Percentiles rank a stretch among this genome's conserved stretches.
phyloP scores from a whole-genome alignment of 495 filamentous ascomycete genomes.

The Lichina pygmaea region DNA sequence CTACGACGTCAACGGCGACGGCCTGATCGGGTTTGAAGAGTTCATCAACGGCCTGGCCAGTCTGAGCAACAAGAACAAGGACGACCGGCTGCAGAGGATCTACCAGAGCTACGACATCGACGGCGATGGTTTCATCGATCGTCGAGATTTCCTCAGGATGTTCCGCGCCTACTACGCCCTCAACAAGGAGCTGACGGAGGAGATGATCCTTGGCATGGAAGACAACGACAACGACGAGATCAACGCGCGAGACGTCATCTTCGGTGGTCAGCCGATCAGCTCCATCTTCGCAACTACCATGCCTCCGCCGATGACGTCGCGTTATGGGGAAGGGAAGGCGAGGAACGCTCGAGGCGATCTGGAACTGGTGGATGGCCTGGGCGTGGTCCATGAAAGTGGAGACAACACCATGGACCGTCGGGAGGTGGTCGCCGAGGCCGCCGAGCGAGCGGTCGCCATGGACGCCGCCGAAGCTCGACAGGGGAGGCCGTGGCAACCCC shows the following conservation, averaged over 20 bases:
- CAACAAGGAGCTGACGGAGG: slow-evolving; percentile 57
- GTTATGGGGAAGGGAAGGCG: slow-evolving; percentile 36
- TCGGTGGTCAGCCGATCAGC: slow-evolving; percentile 53
- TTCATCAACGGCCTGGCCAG: slow-evolving; percentile 67
- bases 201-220: slow-evolving; percentile 58
- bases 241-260: slow-evolving; percentile 45
- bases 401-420: slow-evolving; percentile 22
- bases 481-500: no score
- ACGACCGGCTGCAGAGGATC: slow-evolving; percentile 40
- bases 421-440: slow-evolving; percentile 19
- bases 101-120: slow-evolving; percentile 86
- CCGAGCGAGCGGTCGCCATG: slow-evolving; percentile 12
- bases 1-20: slow-evolving; percentile 75
- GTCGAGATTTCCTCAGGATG: slow-evolving; percentile 75
- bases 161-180: slow-evolving; percentile 77
- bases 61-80: slow-evolving; percentile 38
- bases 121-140: slow-evolving; percentile 60
- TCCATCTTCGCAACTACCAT: slow-evolving; percentile 41
- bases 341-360: slow-evolving; percentile 30
- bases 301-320: slow-evolving; percentile 26
- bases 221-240: slow-evolving; percentile 48
- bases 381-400: slow-evolving; percentile 18
- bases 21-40: slow-evolving; percentile 79
- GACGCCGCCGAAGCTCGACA: no score
- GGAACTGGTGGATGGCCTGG: slow-evolving; percentile 25